Percentiles rank a stretch among this genome's conserved stretches.
Conservation (phyloP, 1,139 yeast species). For the Wickerhamomyces sp. region DNA sequence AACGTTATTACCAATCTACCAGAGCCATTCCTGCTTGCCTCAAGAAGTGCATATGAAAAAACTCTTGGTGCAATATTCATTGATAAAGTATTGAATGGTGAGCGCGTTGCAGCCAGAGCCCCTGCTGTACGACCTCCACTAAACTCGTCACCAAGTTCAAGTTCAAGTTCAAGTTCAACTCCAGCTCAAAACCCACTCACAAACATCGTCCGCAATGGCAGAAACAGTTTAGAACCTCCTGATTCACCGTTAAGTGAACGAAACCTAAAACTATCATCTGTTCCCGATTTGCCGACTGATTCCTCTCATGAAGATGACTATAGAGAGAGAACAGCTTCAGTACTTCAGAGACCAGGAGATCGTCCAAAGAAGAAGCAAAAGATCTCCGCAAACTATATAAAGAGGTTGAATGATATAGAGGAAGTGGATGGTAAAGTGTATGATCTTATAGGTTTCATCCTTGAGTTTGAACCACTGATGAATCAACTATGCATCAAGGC, state of each 20-base stretch:
- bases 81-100: background rate
- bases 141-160: too few species aligned
- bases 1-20: conserved; percentile 6
- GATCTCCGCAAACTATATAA: background rate
- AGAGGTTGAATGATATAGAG: conserved; percentile 6
- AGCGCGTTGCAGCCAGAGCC: too few species aligned
- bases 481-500: conserved; percentile 14
- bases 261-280: background rate
- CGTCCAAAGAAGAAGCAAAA: background rate
- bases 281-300: conserved; percentile 8
- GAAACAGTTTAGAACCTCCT: background rate
- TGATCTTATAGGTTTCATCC: conserved; percentile 8
- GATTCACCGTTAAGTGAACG: background rate
- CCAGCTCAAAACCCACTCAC: background rate
- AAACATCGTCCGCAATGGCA: background rate
- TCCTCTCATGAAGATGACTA: conserved; percentile 4
- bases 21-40: background rate
- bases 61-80: conserved; percentile 2
- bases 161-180: background rate
- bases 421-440: conserved; percentile 12
- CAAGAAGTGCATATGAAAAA: background rate
- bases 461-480: conserved; percentile 14
- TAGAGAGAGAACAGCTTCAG: background rate
- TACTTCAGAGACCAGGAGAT: background rate
- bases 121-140: too few species aligned